Percentiles rank a stretch among this genome's conserved stretches.
Evolutionary conservation across 139 green algal genomes (phyloP).

Genomic region (Chlorella vulgaris): DNA sequence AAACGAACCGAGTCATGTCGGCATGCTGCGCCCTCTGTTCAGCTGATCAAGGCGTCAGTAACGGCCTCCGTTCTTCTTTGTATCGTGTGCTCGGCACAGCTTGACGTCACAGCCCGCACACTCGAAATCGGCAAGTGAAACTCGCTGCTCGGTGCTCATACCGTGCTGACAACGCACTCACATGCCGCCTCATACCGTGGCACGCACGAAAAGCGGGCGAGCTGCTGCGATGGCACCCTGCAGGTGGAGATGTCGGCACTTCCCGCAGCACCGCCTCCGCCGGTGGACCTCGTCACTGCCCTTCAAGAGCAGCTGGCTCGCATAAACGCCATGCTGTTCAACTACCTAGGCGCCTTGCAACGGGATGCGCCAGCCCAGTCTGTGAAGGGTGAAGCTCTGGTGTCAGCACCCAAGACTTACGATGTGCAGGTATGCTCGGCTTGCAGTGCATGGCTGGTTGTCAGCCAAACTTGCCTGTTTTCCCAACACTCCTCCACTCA

Average conservation of each 20-base stretch:
- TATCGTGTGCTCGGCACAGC: too few species aligned
- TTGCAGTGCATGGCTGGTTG: neutral
- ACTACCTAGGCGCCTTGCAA: constrained; percentile 40
- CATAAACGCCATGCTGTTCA: constrained; percentile 37
- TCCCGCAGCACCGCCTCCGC: neutral
- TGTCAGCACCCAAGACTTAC: neutral
- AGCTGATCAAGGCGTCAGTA: too few species aligned
- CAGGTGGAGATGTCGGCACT: neutral
- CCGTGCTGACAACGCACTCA: too few species aligned
- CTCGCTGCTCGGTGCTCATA: too few species aligned
- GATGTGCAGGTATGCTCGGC: constrained; percentile 13
- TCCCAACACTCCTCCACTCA: neutral
- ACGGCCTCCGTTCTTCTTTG: too few species aligned
- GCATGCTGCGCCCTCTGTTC: too few species aligned
- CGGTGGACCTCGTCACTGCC: constrained; percentile 9
- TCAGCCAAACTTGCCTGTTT: neutral
- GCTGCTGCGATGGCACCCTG: neutral
- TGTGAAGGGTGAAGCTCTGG: constrained; percentile 12
- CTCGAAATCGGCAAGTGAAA: too few species aligned
- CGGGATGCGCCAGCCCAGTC: constrained; percentile 28
- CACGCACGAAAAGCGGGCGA: too few species aligned
- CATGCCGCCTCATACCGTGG: too few species aligned
- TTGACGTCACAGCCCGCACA: too few species aligned
- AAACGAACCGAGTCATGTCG: too few species aligned
- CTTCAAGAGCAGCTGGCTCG: constrained; percentile 28